Evolutionary conservation across 1,139 yeast species (phyloP), one percentile per base, ranked within the genome.

Genomic region (Candida tetrigidarum): DNA sequence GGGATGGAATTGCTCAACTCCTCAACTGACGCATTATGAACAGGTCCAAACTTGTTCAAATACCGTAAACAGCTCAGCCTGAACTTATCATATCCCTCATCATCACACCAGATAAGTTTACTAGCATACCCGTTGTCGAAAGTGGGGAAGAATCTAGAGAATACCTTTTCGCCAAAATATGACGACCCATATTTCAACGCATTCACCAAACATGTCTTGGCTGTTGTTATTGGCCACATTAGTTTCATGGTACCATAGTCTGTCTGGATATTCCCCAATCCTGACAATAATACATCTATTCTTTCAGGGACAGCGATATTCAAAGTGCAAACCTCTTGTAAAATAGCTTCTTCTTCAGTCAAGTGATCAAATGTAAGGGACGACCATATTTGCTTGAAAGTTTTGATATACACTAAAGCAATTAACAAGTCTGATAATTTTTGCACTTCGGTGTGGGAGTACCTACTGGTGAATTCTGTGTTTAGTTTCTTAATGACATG

Each of bases 341-440:
- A 16, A 5, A 38, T 29, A 16, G 18, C 11, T 12, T 35, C 37
- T 19, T 37, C 46, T 5, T 39, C 37, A 8, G 18, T 12, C 8
- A 10, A 12, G 12, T 8, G 18, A 6, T 37, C 27, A 18, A 35
- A 12, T 7, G 32, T 27, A 9, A 43, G 25, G 14, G 42, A 37
- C 11, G 45, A 37, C 45, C 45, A 43, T 3, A 44, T 26, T 30
- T 44, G 47, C 29, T 42, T 36, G 29, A 44, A 44, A 22, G 41
- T 20, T 26, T 42, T 41, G 7, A 44, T 27, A 22, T 37, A 29
- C 11, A 37, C 26, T 25, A 43, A 26, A 5, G 45, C 42, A 15
- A 39, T 25, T 18, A 43, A 18, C n/a, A 43, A 15, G 14, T 39
- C 37, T 7, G 41, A 32, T 3, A 43, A 16, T 35, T 39, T 34